Conservation (phyloP, 2,329 filamentous ascomycete species). For the Helotiales sp. region DNA sequence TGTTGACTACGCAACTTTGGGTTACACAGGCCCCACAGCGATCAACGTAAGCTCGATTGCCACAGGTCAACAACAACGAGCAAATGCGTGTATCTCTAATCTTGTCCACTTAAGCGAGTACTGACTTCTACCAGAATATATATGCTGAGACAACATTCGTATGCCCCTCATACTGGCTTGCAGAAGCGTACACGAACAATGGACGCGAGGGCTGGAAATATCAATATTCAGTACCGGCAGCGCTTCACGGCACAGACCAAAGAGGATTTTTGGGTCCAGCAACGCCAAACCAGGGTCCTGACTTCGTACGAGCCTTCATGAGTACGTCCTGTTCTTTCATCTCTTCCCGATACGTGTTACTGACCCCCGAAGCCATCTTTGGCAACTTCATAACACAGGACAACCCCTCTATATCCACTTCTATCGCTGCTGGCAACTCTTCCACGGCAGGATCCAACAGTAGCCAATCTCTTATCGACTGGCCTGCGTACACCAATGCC, state of each 20-base stretch:
- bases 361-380: conserved; percentile 18
- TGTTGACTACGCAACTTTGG: conserved; percentile 8
- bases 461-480: conserved; percentile 11
- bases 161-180: conserved; percentile 60
- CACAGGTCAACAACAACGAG: conserved; percentile 55
- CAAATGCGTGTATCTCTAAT: conserved; percentile 36
- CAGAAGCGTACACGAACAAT: conserved; percentile 48
- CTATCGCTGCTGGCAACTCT: conserved; percentile 6
- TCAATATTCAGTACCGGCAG: conserved; percentile 48
- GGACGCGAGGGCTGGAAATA: conserved; percentile 48
- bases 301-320: conserved; percentile 18
- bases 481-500: conserved; percentile 15
- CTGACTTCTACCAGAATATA: conserved; percentile 44
- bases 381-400: conserved; percentile 26
- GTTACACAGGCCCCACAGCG: conserved; percentile 18
- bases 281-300: conserved; percentile 3
- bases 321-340: neutral
- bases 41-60: conserved; percentile 21
- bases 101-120: neutral
- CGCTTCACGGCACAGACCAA: conserved; percentile 45
- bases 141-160: conserved; percentile 59
- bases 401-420: conserved; percentile 22
- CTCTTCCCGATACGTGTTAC: neutral
- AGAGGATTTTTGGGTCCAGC: conserved; percentile 40
- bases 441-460: neutral